Evolutionary conservation across 805 yeast genomes (phyloP).

Genomic region (Ogataea zsoltii): DNA sequence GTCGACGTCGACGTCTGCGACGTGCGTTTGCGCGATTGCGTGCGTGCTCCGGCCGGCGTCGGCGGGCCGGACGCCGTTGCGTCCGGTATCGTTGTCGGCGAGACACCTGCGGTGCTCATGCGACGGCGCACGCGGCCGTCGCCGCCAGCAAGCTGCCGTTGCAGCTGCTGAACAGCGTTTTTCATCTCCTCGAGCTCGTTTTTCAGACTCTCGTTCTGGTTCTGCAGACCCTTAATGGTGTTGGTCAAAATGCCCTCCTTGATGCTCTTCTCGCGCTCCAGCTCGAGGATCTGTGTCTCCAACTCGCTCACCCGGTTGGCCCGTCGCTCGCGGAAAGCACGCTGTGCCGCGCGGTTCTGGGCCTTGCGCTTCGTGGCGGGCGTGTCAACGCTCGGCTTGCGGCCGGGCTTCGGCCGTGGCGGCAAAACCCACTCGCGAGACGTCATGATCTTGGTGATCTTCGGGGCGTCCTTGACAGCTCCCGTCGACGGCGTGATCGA

Average conservation of each 20-base stretch:
- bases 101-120: constrained; percentile 14
- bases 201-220: constrained; percentile 45
- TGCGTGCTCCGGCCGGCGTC: no score
- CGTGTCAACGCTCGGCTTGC: constrained; percentile 55
- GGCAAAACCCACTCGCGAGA: constrained; percentile 62
- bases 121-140: constrained; percentile 5
- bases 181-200: constrained; percentile 45
- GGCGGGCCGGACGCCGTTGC: constrained; percentile 19
- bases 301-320: constrained; percentile 80
- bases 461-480: constrained; percentile 12
- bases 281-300: constrained; percentile 64
- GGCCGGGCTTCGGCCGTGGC: constrained; percentile 62
- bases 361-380: constrained; percentile 87
- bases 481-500: constrained; percentile 19
- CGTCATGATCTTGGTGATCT: constrained; percentile 53
- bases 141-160: constrained; percentile 14
- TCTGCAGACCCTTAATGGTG: constrained; percentile 49
- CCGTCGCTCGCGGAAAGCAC: constrained; percentile 86
- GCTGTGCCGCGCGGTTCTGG: constrained; percentile 90
- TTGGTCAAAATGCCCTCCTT: constrained; percentile 56
- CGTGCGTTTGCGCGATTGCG: constrained; percentile 10
- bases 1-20: constrained; percentile 2
- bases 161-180: constrained; percentile 16
- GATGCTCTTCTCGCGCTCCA: constrained; percentile 64
- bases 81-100: constrained; percentile 19